Evolutionary conservation across 176 grass and related monocot species (phyloP), one percentile per base, ranked within the genome.

Genomic region (Dendrocalamus sinicus): DNA sequence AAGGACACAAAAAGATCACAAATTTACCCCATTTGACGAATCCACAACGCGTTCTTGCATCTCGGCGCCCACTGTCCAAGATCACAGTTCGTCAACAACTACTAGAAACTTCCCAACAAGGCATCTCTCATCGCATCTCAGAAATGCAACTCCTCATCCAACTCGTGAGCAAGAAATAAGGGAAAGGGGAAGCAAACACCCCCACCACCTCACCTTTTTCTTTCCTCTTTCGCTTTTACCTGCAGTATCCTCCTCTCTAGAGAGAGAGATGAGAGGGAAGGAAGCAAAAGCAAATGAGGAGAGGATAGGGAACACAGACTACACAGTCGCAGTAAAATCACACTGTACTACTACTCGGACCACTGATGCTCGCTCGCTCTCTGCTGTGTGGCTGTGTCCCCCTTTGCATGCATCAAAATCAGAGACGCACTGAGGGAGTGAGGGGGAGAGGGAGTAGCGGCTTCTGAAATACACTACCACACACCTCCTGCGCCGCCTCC

Each of bases 351-450:
- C 73, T 75, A 74, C 68, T 84, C 67, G 40, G 78, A 78, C 75
- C 52, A 35, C 41, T 32, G 78, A 73, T 69, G 26, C 82, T 41
- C 58, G 37, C 47, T 81, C 77, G 84, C 77, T 16, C 39, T 71
- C 43, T 83, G 11, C 85, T 77, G 88, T 58, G 69, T 47, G 70
- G 11, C 85, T 77, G 88, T 58, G 69, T 47, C 64, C 67, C 85
- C 46, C 41, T 83, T 83, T 88, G 88, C 79, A 92, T 92, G 91
- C 95, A 95, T 95, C 86, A 90, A 93, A 95, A 95, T 93, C 93
- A 94, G 87, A 90, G 92, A 88, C 70, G 61, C 28, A 74, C 81
- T 62, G 45, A 67, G 12, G 10, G 39, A 74, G 84, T 62, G 45
- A 67, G 12, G 10, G 39, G 6, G 76, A 54, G 58, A 45, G 46